Evolutionary conservation across 2,329 filamentous ascomycete species (phyloP).

Genomic region (Xylaria digitata): DNA sequence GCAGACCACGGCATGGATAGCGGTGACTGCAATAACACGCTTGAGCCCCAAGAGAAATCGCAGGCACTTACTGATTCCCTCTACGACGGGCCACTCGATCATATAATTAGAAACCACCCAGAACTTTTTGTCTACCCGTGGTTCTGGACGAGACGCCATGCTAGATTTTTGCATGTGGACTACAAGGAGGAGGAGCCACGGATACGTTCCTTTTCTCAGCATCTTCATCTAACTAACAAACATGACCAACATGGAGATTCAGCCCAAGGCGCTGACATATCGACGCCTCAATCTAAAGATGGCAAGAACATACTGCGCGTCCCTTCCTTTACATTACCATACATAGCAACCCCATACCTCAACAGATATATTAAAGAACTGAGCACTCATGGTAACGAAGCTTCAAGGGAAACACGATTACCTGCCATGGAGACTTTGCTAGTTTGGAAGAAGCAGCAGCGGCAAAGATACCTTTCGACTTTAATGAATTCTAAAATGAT

Average conservation of each 20-base stretch:
- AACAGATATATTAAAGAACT: background rate
- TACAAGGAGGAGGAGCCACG: slow-evolving; percentile 5
- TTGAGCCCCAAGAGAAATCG: background rate
- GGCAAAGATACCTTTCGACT: background rate
- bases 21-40: background rate
- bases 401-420: background rate
- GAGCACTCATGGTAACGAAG: background rate
- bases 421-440: background rate
- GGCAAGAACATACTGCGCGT: background rate
- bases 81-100: slow-evolving; percentile 18
- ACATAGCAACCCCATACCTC: background rate
- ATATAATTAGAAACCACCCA: slow-evolving; percentile 21
- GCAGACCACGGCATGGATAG: background rate
- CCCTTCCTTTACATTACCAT: background rate
- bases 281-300: background rate
- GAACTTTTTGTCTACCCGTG: slow-evolving; percentile 14
- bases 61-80: slow-evolving; percentile 2
- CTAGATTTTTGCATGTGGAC: background rate
- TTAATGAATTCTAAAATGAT: background rate
- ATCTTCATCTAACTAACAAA: background rate
- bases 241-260: background rate
- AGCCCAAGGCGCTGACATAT: background rate
- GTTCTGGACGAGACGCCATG: slow-evolving; percentile 12
- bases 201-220: background rate
- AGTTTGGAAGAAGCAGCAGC: background rate